These are phyloP conservation scores for Stagonosporopsis chrysanthemi DNA, from an alignment of 2,329 filamentous ascomycete genomes.

Conservation along the genomic window DNA sequence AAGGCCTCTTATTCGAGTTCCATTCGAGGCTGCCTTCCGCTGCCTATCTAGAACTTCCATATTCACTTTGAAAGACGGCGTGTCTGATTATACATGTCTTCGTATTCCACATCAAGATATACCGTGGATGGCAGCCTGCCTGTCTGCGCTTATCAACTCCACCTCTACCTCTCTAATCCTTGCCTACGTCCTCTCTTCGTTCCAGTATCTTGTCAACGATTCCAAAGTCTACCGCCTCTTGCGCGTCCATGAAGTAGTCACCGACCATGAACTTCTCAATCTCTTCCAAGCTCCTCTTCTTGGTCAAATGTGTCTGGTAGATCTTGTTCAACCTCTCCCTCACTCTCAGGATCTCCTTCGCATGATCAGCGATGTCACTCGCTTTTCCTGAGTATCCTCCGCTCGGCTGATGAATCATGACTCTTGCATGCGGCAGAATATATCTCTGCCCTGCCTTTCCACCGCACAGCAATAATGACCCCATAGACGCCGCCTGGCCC, in stretches of 20 bases:
- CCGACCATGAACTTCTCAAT: slow-evolving; percentile 96
- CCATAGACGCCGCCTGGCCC: slow-evolving; percentile 95
- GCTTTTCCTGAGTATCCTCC: slow-evolving; percentile 75
- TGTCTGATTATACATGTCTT: not conserved
- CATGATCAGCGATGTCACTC: slow-evolving; percentile 92
- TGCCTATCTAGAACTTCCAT: not conserved
- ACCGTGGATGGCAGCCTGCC: not conserved
- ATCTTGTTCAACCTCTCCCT: slow-evolving; percentile 88
- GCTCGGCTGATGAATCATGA: slow-evolving; percentile 97
- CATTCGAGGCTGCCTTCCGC: not conserved
- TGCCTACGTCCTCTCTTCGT: slow-evolving; percentile 62
- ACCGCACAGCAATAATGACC: slow-evolving; percentile 83
- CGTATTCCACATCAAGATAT: not conserved
- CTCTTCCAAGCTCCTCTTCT: slow-evolving; percentile 76
- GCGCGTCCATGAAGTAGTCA: slow-evolving; percentile 89
- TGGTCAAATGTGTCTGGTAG: slow-evolving; percentile 85
- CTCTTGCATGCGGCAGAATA: slow-evolving; percentile 88
- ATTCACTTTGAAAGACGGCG: not conserved
- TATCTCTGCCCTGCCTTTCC: slow-evolving; percentile 85
- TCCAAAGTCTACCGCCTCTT: slow-evolving; percentile 87
- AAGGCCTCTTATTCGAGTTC: not conserved
- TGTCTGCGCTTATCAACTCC: not conserved
- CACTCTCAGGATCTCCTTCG: slow-evolving; percentile 91
- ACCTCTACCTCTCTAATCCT: slow-evolving; percentile 30
- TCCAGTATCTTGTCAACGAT: slow-evolving; percentile 89